Base-by-base conservation (phyloP, 2,329 filamentous ascomycete genomes). In the Alternaria brassicicola region DNA sequence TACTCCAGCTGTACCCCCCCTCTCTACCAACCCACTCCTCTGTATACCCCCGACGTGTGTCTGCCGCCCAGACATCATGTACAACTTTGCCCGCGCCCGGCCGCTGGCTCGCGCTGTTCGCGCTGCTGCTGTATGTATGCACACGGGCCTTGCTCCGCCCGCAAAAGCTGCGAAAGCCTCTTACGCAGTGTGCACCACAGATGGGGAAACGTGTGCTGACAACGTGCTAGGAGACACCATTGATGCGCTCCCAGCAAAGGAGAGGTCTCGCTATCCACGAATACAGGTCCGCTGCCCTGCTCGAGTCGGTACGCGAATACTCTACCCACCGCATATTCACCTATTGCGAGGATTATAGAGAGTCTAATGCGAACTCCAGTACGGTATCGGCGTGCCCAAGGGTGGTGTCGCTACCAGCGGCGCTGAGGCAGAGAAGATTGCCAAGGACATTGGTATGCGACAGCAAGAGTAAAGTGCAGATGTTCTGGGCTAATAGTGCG, bases 241-340 rank as follows among this genome's bases (percentile, higher is more conserved):
- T 84, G 66, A 82, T 80, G 73, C 81, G 78, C 71, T 79, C 82
- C 76, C 89, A 95, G 81, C 93, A 97, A 83, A 87, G 86, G 81
- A 88, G 95, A 84, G 89, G 90, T 76, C 87, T 99, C 78, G 95
- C 92, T 78, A 97, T 99, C 76, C 95, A 99, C 85, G 95, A 99
- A 84, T 98, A 97, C 84, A 90, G 94, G 76, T 97, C 95, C 73
- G 92, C 93, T 73, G 91, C 93, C 79, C 89, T 99, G 70, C 86
- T 99, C 76, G 91, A 88, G 76, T 82, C 80, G 71, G 86, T 88
- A 81, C 64, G 78, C 33, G 45, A 51, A 23, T 39, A n/a, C 52
- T 61, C 45, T 52, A 51, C 52, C 46, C 53, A 48, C 52, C 51
- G 52, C 55, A 50, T 49, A 51, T 58, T 38, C 55, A 57, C 48